Evolutionary conservation across 768 basidiomycete genomes (phyloP).

Genomic region (Suillus tomentosus): DNA sequence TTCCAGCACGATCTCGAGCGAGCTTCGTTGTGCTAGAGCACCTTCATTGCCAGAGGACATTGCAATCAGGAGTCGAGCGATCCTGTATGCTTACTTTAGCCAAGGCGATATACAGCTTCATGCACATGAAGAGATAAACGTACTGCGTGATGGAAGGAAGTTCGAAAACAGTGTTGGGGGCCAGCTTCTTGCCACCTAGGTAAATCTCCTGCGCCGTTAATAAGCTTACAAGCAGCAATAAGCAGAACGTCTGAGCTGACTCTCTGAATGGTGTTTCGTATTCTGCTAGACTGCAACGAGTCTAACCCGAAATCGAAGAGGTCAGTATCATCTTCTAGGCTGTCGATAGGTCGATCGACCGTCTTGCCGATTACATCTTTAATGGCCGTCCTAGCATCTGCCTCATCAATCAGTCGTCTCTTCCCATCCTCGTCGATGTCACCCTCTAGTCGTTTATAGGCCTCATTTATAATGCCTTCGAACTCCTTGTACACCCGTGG

Average conservation of each 20-base stretch:
- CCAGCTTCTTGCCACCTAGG: slow-evolving; percentile 24
- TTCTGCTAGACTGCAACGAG: slow-evolving; percentile 52
- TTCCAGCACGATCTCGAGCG: slow-evolving; percentile 43
- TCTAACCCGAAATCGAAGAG: slow-evolving; percentile 53
- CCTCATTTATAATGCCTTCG: slow-evolving; percentile 42
- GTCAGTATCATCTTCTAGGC: slow-evolving; percentile 37
- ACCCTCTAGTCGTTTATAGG: slow-evolving; percentile 46
- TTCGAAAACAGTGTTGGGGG: slow-evolving; percentile 47
- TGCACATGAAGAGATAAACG: slow-evolving; percentile 8
- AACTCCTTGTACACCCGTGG: slow-evolving; percentile 53
- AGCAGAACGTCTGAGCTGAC: slow-evolving; percentile 31
- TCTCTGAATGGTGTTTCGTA: slow-evolving; percentile 50
- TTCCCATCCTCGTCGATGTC: slow-evolving; percentile 32
- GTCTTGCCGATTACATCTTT: slow-evolving; percentile 24
- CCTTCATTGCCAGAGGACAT: slow-evolving; percentile 34
- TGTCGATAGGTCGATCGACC: slow-evolving; percentile 20
- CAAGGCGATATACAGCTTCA: slow-evolving; percentile 8
- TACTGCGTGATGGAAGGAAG: slow-evolving; percentile 45
- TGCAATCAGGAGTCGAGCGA: slow-evolving; percentile 43
- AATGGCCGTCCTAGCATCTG: slow-evolving; percentile 17
- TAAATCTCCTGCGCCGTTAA: slow-evolving; percentile 36
- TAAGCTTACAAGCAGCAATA: slow-evolving; percentile 25
- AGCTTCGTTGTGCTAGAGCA: slow-evolving; percentile 21
- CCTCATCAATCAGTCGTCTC: slow-evolving; percentile 13
- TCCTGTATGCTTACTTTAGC: slow-evolving; percentile 21